phyloP scores from a whole-genome alignment of 768 basidiomycete species.

The Crassisporium funariophilum region DNA sequence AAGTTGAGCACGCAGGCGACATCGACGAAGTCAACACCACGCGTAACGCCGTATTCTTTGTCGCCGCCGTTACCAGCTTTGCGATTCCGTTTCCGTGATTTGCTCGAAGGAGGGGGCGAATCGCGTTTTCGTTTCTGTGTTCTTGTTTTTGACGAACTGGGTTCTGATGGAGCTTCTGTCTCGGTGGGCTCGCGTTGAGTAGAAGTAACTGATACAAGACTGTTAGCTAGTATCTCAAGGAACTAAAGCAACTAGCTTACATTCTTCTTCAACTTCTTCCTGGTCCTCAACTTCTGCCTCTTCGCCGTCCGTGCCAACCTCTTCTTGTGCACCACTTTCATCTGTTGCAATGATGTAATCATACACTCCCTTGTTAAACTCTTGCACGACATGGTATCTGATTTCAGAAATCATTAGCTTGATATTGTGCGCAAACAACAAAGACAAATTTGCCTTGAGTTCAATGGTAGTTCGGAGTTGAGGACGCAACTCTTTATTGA shows the following conservation, averaged over 20 bases:
- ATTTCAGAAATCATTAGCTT: neutral
- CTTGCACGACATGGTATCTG: constrained; percentile 96
- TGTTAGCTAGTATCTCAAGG: constrained; percentile 1
- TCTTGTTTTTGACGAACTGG: constrained; percentile 19
- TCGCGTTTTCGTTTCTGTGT: constrained; percentile 63
- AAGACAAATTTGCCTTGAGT: constrained; percentile 64
- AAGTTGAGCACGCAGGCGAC: constrained; percentile 98
- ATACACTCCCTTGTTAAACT: constrained; percentile 98
- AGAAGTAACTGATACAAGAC: constrained; percentile 51
- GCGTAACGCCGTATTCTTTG: constrained; percentile 90
- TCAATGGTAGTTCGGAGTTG: constrained; percentile 93
- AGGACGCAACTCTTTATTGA: constrained; percentile 95
- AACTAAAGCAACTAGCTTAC: constrained; percentile 15
- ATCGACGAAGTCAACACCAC: constrained; percentile 96
- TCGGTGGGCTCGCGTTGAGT: constrained; percentile 49
- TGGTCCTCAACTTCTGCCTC: constrained; percentile 36
- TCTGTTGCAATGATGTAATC: constrained; percentile 99
- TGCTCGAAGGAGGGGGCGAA: constrained; percentile 38
- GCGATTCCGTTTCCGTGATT: constrained; percentile 47
- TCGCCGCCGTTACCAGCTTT: constrained; percentile 56
- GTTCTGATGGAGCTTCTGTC: constrained; percentile 15
- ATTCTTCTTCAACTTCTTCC: constrained; percentile 39
- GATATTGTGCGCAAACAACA: neutral
- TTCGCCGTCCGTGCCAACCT: constrained; percentile 42
- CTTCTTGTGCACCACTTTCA: constrained; percentile 65